These are phyloP conservation scores for Alternaria postmessia DNA, from an alignment of 2,329 filamentous ascomycete species.

Conservation along the genomic window DNA sequence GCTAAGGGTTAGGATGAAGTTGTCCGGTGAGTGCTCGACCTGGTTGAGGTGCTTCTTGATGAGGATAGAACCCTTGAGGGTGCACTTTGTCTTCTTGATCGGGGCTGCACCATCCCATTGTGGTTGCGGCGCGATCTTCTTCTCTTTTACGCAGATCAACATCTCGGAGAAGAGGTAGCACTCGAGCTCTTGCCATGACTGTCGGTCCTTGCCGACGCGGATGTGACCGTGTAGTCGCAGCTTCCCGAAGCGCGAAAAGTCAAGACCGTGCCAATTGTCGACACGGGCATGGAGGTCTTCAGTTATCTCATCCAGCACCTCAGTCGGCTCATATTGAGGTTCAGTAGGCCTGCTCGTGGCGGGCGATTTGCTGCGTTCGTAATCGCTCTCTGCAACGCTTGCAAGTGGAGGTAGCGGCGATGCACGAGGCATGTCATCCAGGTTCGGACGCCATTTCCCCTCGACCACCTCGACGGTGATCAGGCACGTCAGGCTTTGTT, in stretches of 20 bases:
- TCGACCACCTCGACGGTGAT: constrained; percentile 94
- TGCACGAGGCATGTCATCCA: constrained; percentile 73
- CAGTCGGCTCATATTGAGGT: constrained; percentile 74
- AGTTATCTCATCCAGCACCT: constrained; percentile 82
- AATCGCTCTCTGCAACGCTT: constrained; percentile 55
- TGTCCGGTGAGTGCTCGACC: constrained; percentile 76
- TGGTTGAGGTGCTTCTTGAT: constrained; percentile 98
- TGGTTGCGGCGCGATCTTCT: constrained; percentile 70
- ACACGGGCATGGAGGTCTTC: constrained; percentile 86
- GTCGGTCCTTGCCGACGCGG: constrained; percentile 92
- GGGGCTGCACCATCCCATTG: constrained; percentile 70
- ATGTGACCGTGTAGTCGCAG: constrained; percentile 88
- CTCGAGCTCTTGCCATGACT: constrained; percentile 97
- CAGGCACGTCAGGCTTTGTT: constrained; percentile 92
- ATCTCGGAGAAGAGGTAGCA: constrained; percentile 98
- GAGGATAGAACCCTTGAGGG: constrained; percentile 94
- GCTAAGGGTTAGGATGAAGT: constrained; percentile 85
- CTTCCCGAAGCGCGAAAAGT: constrained; percentile 93
- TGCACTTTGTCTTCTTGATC: constrained; percentile 76
- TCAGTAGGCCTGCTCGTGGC: constrained; percentile 56
- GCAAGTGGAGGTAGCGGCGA: constrained; percentile 61
- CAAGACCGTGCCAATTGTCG: constrained; percentile 97
- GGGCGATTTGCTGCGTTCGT: constrained; percentile 65
- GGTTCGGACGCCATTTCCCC: constrained; percentile 86
- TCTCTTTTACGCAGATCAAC: constrained; percentile 99